Percentiles rank a stretch among this genome's conserved stretches.
Conservation (phyloP, 2,329 filamentous ascomycete species). For the Fusarium nodosum region DNA sequence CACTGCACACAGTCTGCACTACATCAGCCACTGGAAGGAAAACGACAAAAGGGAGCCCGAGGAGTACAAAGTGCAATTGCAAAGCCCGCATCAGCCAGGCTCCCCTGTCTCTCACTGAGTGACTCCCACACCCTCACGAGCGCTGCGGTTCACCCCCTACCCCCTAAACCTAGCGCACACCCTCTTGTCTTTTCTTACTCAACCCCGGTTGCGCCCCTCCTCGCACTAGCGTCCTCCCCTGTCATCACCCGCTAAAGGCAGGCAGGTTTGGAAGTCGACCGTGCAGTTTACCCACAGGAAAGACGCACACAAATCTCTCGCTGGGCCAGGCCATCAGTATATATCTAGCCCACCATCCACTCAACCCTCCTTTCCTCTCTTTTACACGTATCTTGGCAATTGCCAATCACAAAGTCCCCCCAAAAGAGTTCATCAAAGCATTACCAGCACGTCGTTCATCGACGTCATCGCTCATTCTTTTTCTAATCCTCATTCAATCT, state of each 20-base stretch:
- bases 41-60: conserved; percentile 12
- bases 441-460: conserved; percentile 46
- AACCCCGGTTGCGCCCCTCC: conserved; percentile 46
- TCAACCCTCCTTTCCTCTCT: conserved; percentile 48
- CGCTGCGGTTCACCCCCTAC: conserved; percentile 19
- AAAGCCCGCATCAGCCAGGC: conserved; percentile 30
- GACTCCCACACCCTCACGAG: conserved; percentile 35
- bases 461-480: conserved; percentile 51
- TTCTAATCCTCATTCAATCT: conserved; percentile 32
- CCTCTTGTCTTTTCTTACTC: conserved; percentile 33
- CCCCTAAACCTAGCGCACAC: conserved; percentile 31
- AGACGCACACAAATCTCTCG: conserved; percentile 45
- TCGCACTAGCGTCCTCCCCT: conserved; percentile 37
- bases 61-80: conserved; percentile 40
- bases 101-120: conserved; percentile 29
- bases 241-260: conserved; percentile 37
- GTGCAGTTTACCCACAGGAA: conserved; percentile 32
- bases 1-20: conserved; percentile 13
- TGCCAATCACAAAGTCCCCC: conserved; percentile 54
- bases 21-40: conserved; percentile 14
- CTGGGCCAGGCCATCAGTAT: conserved; percentile 47
- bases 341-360: conserved; percentile 53
- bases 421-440: conserved; percentile 34
- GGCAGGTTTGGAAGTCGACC: conserved; percentile 44
- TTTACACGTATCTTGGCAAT: conserved; percentile 55